phyloP scores from a whole-genome alignment of 805 yeast genomes.

The Barnettozyma sp. region DNA sequence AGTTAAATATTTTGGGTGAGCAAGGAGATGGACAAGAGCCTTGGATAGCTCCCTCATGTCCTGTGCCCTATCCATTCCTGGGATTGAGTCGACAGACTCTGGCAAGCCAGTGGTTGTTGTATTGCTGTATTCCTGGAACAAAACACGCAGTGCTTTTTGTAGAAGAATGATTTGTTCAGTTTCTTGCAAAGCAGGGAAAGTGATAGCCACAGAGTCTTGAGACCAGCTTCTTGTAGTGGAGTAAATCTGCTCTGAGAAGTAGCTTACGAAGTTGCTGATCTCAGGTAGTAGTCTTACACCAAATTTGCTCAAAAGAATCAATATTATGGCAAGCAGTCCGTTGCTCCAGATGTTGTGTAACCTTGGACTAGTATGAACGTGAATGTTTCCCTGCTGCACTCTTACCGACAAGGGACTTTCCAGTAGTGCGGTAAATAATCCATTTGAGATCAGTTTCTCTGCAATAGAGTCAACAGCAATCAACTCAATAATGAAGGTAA shows the following conservation, averaged over 20 bases:
- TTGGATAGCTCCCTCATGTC: slow-evolving; percentile 55
- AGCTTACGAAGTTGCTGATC: slow-evolving; percentile 50
- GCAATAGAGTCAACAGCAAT: slow-evolving; percentile 57
- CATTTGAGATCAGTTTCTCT: slow-evolving; percentile 53
- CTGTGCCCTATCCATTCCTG: slow-evolving; percentile 55
- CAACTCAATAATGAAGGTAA: slow-evolving; percentile 64
- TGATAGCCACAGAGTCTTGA: slow-evolving; percentile 43
- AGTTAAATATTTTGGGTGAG: slow-evolving; percentile 80
- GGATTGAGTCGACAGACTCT: slow-evolving; percentile 31
- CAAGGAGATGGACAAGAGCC: slow-evolving; percentile 62
- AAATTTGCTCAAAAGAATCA: slow-evolving; percentile 52
- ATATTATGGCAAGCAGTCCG: slow-evolving; percentile 65
- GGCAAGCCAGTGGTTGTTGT: slow-evolving; percentile 16
- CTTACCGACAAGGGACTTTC: slow-evolving; percentile 68
- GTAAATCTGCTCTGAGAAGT: slow-evolving; percentile 60
- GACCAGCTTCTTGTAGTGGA: slow-evolving; percentile 66
- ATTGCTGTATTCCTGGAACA: slow-evolving; percentile 47
- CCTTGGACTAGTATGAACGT: slow-evolving; percentile 43
- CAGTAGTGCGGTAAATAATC: slow-evolving; percentile 58
- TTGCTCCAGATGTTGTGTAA: slow-evolving; percentile 81
- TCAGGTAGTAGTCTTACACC: slow-evolving; percentile 63
- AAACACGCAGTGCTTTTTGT: slow-evolving; percentile 46
- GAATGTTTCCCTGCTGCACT: slow-evolving; percentile 60
- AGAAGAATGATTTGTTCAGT: slow-evolving; percentile 63
- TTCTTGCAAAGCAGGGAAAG: slow-evolving; percentile 47